Base-by-base conservation (phyloP, 352 stramenopile species). In the Globisporangium radiosum region DNA sequence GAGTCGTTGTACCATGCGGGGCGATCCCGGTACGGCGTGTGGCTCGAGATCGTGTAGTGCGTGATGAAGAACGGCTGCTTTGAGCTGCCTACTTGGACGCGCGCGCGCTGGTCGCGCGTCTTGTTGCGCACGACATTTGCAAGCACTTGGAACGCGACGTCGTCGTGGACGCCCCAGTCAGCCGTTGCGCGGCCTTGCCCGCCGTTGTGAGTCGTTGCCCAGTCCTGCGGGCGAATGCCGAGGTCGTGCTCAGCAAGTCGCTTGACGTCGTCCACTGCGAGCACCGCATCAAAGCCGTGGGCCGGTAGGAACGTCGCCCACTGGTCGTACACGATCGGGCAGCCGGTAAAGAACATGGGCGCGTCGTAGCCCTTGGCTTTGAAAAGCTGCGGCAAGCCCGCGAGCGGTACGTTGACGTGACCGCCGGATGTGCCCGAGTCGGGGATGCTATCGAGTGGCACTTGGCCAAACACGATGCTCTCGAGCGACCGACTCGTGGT, bases 21-120 rank as follows among this genome's bases (percentile, higher is more conserved):
- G 0, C 61, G 62, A 3, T 72, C 62, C 33, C 53, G 53, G 52
- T 72, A 86, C 15, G 68, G 66, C 6, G 64, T 69, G 65, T 87
- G 76, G 39, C 72, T 84, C 11, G 71, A 82, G 62, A 86, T 86
- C 9, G 76, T 81, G 56, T 84, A 86, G 51, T 81, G 72, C 7
- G 70, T 84, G 15, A 82, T 52, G 56, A 82, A 86, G 13, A 78
- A 66, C 10, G 76, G 73, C 39, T 66, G 68, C 62, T 78, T 81
- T 1, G 52, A 45, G 9, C 77, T 47, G 0, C 64, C 65, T 10
- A 40, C 38, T 2, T 50, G 52, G 19, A 71, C 45, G 0, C 69
- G 71, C 19, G 68, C 55, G 0, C 42, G 58, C 51, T 85, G 75
- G n/a, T 68, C 61, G 10, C 53, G 60, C 5, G 69, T 76, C 52